Evolutionary conservation across 371 early-diverging fungal genomes (phyloP).

Genomic region (Parasitella parasitica): DNA sequence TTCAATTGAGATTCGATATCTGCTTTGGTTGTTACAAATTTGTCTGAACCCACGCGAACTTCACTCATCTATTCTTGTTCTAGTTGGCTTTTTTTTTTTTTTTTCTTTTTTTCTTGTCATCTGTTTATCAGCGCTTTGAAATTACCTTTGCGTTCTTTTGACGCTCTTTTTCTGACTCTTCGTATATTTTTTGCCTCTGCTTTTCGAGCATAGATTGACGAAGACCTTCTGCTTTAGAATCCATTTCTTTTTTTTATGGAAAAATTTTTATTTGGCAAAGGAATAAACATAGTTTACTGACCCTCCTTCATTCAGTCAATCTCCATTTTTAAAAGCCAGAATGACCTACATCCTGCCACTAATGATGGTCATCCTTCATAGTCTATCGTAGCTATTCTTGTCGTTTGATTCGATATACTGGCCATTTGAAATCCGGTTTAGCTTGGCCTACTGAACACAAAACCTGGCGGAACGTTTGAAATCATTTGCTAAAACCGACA

Average conservation of each 20-base stretch:
- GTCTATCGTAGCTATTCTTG: no score
- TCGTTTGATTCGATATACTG: no score
- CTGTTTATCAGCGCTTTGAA: no score
- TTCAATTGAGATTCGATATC: constrained; percentile 84
- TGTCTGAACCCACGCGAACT: constrained; percentile 76
- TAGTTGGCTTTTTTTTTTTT: neutral
- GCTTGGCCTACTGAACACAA: no score
- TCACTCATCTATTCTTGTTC: constrained; percentile 57
- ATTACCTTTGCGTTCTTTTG: constrained; percentile 76
- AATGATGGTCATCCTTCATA: no score
- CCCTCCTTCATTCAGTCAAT: neutral
- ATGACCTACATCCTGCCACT: neutral
- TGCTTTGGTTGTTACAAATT: constrained; percentile 79
- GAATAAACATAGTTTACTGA: neutral
- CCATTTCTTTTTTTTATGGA: constrained; percentile 25
- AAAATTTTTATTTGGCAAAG: constrained; percentile 17
- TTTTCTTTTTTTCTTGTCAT: no score
- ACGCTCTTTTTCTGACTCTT: constrained; percentile 73
- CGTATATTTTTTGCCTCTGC: constrained; percentile 72
- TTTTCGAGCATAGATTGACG: constrained; percentile 75
- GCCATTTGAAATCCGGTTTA: no score
- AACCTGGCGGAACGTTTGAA: no score
- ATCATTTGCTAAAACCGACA: no score
- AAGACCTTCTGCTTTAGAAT: constrained; percentile 63
- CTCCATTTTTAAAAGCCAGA: neutral